Evolutionary conservation across 306 rosid genomes (phyloP).

Genomic region (Cucurbita maxima): DNA sequence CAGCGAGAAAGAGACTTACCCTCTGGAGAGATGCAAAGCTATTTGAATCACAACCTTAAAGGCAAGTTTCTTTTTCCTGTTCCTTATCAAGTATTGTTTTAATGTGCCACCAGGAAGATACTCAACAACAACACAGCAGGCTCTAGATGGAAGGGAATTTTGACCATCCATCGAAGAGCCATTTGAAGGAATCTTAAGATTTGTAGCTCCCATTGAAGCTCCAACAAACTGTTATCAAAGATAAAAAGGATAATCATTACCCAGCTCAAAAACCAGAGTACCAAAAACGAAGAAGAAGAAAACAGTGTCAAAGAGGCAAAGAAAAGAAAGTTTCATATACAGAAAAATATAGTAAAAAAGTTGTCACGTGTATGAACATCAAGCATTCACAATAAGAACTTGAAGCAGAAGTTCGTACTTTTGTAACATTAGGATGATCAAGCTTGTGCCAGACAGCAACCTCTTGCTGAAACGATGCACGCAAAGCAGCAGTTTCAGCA

Average conservation of each 20-base stretch:
- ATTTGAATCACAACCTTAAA: conserved; percentile 40
- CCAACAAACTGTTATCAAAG: conserved; percentile 43
- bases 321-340: background rate
- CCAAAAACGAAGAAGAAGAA: background rate
- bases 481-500: conserved; percentile 63
- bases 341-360: background rate
- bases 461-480: conserved; percentile 89
- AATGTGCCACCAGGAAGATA: conserved; percentile 43
- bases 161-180: conserved; percentile 22
- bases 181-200: conserved; percentile 46
- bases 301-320: background rate
- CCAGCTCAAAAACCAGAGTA: background rate
- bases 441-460: conserved; percentile 99
- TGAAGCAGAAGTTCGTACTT: conserved; percentile 32
- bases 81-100: conserved; percentile 35
- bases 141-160: conserved; percentile 34
- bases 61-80: conserved; percentile 39
- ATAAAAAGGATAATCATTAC: conserved; percentile 1
- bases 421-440: conserved; percentile 85
- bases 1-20: conserved; percentile 16
- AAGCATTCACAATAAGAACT: background rate
- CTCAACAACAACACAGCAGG: conserved; percentile 68
- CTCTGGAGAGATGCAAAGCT: conserved; percentile 54
- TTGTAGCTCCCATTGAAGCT: conserved; percentile 57
- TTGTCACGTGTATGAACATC: background rate